Conservation (phyloP, 129 eudicot species). For the Lactuca sativa region DNA sequence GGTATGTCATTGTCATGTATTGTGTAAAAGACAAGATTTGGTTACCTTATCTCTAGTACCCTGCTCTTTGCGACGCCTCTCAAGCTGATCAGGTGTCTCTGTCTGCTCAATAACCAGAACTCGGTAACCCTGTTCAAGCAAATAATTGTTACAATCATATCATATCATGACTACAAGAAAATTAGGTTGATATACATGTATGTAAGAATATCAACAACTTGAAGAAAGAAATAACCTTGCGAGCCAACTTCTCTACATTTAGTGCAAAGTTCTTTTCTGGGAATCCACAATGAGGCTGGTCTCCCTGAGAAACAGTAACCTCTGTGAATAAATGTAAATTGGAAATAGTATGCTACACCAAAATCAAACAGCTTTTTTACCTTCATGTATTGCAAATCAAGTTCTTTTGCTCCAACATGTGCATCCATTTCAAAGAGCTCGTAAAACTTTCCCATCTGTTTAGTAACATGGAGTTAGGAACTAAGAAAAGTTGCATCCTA, state of each 20-base stretch:
- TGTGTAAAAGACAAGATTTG: neutral
- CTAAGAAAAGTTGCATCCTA: neutral
- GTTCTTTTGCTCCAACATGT: conserved; percentile 92
- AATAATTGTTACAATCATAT: conserved; percentile 8
- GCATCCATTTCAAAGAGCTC: no score
- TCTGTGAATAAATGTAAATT: conserved; percentile 7
- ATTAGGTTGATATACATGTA: neutral
- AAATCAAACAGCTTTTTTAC: conserved; percentile 35
- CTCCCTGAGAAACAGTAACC: conserved; percentile 54
- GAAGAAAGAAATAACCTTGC: conserved; percentile 62
- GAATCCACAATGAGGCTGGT: conserved; percentile 98
- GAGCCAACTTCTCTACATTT: conserved; percentile 82
- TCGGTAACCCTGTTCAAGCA: conserved; percentile 77
- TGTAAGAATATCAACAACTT: conserved; percentile 7
- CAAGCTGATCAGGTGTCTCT: conserved; percentile 97
- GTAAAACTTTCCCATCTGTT: conserved; percentile 98
- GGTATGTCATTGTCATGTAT: no score
- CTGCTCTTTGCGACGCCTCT: no score
- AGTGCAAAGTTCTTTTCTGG: conserved; percentile 91
- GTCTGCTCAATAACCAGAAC: conserved; percentile 97
- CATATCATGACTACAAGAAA: neutral
- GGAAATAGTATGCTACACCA: neutral
- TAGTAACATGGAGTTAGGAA: conserved; percentile 20
- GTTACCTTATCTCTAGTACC: conserved; percentile 91
- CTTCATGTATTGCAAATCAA: conserved; percentile 98